Conservation (phyloP, 129 eudicot genomes). For the Erigeron canadensis region DNA sequence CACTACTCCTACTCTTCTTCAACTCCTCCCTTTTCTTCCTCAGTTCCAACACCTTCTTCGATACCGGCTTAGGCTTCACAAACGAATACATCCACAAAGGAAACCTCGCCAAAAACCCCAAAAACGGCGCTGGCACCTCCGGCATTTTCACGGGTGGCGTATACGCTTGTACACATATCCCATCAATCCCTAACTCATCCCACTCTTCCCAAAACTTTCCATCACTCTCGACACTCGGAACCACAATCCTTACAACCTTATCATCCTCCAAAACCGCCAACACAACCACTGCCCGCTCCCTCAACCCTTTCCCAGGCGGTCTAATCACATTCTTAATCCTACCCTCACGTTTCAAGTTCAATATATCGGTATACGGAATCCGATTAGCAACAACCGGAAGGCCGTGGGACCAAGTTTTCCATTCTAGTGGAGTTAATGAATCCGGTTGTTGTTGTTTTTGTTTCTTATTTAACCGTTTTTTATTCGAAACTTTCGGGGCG, state of each 20-base stretch:
- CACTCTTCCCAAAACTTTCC: slow-evolving; percentile 66
- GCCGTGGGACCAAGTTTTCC: slow-evolving; percentile 63
- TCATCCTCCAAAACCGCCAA: slow-evolving; percentile 80
- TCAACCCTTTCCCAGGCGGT: slow-evolving; percentile 48
- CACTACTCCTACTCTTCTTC: slow-evolving; percentile 44
- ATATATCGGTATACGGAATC: slow-evolving; percentile 60
- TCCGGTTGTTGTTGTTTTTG: slow-evolving; percentile 9
- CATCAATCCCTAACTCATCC: slow-evolving; percentile 66
- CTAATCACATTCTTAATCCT: slow-evolving; percentile 67
- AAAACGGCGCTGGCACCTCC: slow-evolving; percentile 54
- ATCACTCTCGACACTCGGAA: slow-evolving; percentile 63
- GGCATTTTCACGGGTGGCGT: slow-evolving; percentile 71
- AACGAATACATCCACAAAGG: slow-evolving; percentile 48
- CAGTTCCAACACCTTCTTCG: slow-evolving; percentile 72
- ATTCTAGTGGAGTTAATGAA: slow-evolving; percentile 58
- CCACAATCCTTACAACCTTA: slow-evolving; percentile 76
- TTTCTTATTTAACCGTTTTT: slow-evolving; percentile 48
- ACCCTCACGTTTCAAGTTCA: slow-evolving; percentile 57
- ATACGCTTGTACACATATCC: slow-evolving; percentile 72
- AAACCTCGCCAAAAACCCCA: slow-evolving; percentile 48
- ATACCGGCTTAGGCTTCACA: slow-evolving; percentile 58
- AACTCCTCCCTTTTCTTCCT: slow-evolving; percentile 66
- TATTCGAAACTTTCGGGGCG: slow-evolving; percentile 50
- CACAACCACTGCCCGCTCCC: slow-evolving; percentile 56
- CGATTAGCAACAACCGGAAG: slow-evolving; percentile 63